These are phyloP conservation scores for Neurospora tetrasperma DNA, from an alignment of 495 filamentous ascomycete species.

Conservation along the genomic window DNA sequence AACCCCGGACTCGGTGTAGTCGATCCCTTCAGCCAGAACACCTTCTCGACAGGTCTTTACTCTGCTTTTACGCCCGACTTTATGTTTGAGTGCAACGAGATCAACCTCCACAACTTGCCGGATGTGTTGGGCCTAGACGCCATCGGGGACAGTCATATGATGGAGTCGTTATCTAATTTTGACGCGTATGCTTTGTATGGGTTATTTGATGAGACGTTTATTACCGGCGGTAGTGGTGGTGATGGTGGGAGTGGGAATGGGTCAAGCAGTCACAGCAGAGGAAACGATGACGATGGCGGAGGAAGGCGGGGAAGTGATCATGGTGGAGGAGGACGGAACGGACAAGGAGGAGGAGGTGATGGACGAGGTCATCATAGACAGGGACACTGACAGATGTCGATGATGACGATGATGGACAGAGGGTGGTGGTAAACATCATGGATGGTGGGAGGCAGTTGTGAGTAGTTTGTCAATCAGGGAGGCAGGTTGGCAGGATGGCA, in stretches of 20 bases:
- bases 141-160: neutral
- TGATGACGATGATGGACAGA: neutral
- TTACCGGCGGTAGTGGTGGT: neutral
- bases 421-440: neutral
- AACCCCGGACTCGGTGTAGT: neutral
- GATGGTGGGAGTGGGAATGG: neutral
- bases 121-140: neutral
- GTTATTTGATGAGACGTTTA: neutral
- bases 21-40: neutral
- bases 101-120: neutral
- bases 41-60: neutral
- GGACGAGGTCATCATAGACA: neutral
- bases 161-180: neutral
- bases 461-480: neutral
- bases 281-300: neutral
- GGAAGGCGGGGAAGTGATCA: neutral
- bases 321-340: neutral
- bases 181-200: neutral
- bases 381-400: neutral
- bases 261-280: neutral
- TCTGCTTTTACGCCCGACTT: neutral
- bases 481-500: neutral
- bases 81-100: neutral
- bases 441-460: neutral
- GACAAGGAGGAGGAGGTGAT: neutral